Percentiles rank a stretch among this genome's conserved stretches.
Conservation (phyloP, 805 yeast genomes). For the Alloascoidea africana region DNA sequence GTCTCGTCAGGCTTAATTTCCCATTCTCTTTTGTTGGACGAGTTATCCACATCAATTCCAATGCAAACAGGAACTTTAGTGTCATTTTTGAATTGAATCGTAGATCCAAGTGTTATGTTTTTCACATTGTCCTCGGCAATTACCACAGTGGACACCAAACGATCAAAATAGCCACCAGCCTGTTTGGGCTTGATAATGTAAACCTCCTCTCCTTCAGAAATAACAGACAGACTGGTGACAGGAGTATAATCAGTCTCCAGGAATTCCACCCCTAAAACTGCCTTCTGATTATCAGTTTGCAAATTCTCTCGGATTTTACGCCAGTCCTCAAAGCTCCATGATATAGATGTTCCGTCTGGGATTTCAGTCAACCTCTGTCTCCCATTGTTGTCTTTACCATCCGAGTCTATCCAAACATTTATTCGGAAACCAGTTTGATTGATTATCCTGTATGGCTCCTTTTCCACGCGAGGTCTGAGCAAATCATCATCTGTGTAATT, state of each 20-base stretch:
- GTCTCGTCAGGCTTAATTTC: constrained; percentile 37
- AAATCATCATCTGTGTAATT: constrained; percentile 9
- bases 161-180: constrained; percentile 50
- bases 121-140: constrained; percentile 70
- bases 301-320: constrained; percentile 66
- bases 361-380: constrained; percentile 15
- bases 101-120: constrained; percentile 60
- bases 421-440: constrained; percentile 79
- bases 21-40: constrained; percentile 20
- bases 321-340: constrained; percentile 97
- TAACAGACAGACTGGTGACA: constrained; percentile 44
- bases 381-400: constrained; percentile 13
- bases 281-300: constrained; percentile 46
- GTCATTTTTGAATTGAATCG: constrained; percentile 53
- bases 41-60: constrained; percentile 20
- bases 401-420: constrained; percentile 66
- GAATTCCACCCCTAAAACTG: constrained; percentile 42
- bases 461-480: constrained; percentile 58
- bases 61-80: constrained; percentile 41
- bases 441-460: constrained; percentile 63
- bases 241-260: constrained; percentile 39
- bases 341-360: constrained; percentile 32
- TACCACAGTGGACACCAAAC: constrained; percentile 57
- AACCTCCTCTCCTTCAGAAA: constrained; percentile 73
- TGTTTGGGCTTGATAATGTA: constrained; percentile 47